These are phyloP conservation scores for Colletotrichum neosansevieriae DNA, from an alignment of 2,329 filamentous ascomycete species.

Conservation along the genomic window DNA sequence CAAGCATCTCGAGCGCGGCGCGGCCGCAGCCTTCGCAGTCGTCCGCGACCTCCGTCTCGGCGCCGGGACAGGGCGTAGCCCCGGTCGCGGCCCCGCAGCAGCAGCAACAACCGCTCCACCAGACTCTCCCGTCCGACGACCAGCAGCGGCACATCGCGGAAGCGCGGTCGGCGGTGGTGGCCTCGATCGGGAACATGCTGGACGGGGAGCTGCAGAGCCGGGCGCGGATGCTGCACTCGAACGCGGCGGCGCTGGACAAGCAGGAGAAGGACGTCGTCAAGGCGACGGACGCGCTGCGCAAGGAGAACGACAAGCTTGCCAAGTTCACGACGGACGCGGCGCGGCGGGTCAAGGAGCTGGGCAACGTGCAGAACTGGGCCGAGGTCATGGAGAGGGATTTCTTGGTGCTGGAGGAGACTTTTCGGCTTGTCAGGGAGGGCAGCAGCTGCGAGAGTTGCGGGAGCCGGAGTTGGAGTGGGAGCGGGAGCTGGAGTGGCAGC, in stretches of 20 bases:
- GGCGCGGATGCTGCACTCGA: conserved; percentile 76
- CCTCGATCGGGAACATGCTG: conserved; percentile 76
- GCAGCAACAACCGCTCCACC: conserved; percentile 44
- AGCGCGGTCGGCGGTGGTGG: conserved; percentile 70
- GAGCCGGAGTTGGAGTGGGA: conserved; percentile 47
- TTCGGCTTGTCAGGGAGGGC: conserved; percentile 63
- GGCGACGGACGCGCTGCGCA: conserved; percentile 69
- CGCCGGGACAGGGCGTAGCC: conserved; percentile 11
- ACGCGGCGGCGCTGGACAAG: conserved; percentile 71
- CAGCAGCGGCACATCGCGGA: conserved; percentile 64
- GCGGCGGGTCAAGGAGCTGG: conserved; percentile 79
- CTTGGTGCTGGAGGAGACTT: conserved; percentile 72
- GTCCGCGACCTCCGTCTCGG: conserved; percentile 37
- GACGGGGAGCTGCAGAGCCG: conserved; percentile 77
- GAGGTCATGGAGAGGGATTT: conserved; percentile 82
- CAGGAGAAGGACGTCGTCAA: conserved; percentile 76
- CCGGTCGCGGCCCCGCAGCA: neutral
- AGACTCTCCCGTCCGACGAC: conserved; percentile 55
- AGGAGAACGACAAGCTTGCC: conserved; percentile 75
- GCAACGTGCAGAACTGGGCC: conserved; percentile 88
- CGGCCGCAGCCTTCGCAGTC: conserved; percentile 32
- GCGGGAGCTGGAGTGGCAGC: conserved; percentile 54
- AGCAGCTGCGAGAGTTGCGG: conserved; percentile 45
- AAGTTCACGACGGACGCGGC: conserved; percentile 73
- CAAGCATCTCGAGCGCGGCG: conserved; percentile 37